Evolutionary conservation across 257 asterid genomes (phyloP).

Genomic region (Plantago ovata): DNA sequence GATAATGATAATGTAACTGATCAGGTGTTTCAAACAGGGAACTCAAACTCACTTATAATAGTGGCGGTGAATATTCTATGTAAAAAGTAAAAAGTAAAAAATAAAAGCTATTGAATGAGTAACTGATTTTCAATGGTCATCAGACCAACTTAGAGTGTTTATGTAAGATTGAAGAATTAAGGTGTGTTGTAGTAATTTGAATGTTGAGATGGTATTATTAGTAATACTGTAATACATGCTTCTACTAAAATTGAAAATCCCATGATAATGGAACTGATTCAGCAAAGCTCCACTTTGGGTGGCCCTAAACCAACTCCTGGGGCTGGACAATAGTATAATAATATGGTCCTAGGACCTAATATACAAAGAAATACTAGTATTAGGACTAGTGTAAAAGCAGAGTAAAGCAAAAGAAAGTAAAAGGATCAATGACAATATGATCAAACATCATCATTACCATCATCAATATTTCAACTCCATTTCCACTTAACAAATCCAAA

Average conservation of each 20-base stretch:
- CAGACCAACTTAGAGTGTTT: too few species aligned
- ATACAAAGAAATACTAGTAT: neutral
- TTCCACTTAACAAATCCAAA: neutral
- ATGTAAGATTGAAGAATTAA: too few species aligned
- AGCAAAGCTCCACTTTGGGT: neutral
- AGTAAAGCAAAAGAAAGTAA: constrained; percentile 6
- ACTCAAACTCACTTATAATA: too few species aligned
- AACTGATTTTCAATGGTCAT: too few species aligned
- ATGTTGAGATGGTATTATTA: too few species aligned
- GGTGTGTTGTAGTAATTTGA: too few species aligned
- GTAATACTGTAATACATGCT: too few species aligned
- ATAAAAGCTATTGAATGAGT: too few species aligned
- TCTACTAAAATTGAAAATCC: neutral
- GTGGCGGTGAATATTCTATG: too few species aligned
- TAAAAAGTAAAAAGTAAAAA: too few species aligned
- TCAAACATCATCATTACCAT: constrained; percentile 14
- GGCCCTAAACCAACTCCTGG: neutral
- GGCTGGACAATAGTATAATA: neutral
- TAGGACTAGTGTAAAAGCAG: neutral
- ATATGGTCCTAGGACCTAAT: constrained; percentile 8
- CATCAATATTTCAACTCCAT: constrained; percentile 12
- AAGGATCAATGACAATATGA: constrained; percentile 2
- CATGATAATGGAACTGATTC: constrained; percentile 6
- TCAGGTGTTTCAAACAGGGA: too few species aligned
- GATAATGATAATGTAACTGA: too few species aligned